These are phyloP conservation scores for Eleusine coracana DNA, from an alignment of 176 grass and related monocot species.

Conservation along the genomic window DNA sequence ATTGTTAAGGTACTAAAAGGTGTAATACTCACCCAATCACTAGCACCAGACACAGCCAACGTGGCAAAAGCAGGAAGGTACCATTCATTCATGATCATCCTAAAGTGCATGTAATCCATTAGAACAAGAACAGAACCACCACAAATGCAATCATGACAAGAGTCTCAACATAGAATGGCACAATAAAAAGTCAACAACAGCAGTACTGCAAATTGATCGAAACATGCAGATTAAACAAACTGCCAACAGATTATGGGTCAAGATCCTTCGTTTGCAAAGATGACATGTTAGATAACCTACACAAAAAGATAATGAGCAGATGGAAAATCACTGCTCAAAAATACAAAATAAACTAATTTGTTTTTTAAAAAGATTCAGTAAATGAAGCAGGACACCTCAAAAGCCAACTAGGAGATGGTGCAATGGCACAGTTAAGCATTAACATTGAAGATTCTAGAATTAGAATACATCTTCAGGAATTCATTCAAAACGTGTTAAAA, in stretches of 20 bases:
- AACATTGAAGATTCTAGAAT: background rate
- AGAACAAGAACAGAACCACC: conserved; percentile 8
- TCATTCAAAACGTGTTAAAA: conserved; percentile 10
- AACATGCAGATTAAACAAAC: conserved; percentile 20
- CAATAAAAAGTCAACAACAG: background rate
- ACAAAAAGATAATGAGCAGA: background rate
- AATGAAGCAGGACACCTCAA: conserved; percentile 3
- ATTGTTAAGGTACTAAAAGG: conserved; percentile 23
- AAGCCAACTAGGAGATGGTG: background rate
- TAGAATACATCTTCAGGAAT: conserved; percentile 1
- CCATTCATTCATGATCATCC: conserved; percentile 93
- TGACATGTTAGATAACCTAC: conserved; percentile 12
- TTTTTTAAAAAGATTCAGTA: background rate
- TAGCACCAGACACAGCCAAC: conserved; percentile 77
- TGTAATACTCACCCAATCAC: conserved; percentile 80
- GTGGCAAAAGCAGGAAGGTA: conserved; percentile 90
- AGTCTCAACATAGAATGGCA: conserved; percentile 17
- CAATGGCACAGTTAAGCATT: background rate
- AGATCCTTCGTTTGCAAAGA: background rate
- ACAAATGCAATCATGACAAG: conserved; percentile 2
- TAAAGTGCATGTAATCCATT: conserved; percentile 40
- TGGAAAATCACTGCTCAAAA: background rate
- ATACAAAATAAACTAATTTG: conserved; percentile 34
- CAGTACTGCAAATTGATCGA: conserved; percentile 1
- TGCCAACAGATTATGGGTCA: background rate